Conservation (phyloP, 768 basidiomycete genomes). For the Cyathus striatus region DNA sequence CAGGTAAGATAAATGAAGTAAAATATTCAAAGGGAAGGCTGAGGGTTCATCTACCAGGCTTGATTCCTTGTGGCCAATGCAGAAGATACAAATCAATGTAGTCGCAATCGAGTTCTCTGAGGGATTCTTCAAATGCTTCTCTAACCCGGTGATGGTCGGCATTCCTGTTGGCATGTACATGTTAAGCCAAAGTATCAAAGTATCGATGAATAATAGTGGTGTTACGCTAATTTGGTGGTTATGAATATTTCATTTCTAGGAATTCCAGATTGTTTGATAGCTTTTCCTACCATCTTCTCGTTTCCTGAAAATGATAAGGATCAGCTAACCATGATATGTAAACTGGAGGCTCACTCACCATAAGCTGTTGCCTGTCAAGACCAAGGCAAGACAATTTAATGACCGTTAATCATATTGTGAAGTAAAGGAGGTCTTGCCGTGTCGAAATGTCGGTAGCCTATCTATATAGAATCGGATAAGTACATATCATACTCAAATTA, state of each 20-base stretch:
- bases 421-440: conserved; percentile 16
- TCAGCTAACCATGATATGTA: not conserved
- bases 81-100: conserved; percentile 37
- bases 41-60: not conserved
- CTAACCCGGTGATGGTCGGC: conserved; percentile 24
- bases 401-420: not conserved
- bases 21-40: not conserved
- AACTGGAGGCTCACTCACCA: too few species aligned
- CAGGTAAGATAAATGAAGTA: not conserved
- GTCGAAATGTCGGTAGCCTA: conserved; percentile 45
- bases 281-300: conserved; percentile 40
- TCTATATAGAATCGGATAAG: conserved; percentile 18
- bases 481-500: not conserved
- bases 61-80: conserved; percentile 16
- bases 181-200: not conserved
- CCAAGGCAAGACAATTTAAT: too few species aligned
- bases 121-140: conserved; percentile 29
- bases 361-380: conserved; percentile 20
- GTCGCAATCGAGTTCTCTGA: conserved; percentile 28
- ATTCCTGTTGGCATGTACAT: conserved; percentile 6
- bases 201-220: conserved; percentile 1
- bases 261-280: conserved; percentile 39
- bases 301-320: conserved; percentile 22
- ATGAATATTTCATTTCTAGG: conserved; percentile 41
- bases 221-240: conserved; percentile 46